A percentile compares a stretch with the other conserved stretches of the same genome.
These are phyloP conservation scores for Ophiocordyceps robertsii DNA, from an alignment of 2,329 filamentous ascomycete genomes.

Conservation along the genomic window DNA sequence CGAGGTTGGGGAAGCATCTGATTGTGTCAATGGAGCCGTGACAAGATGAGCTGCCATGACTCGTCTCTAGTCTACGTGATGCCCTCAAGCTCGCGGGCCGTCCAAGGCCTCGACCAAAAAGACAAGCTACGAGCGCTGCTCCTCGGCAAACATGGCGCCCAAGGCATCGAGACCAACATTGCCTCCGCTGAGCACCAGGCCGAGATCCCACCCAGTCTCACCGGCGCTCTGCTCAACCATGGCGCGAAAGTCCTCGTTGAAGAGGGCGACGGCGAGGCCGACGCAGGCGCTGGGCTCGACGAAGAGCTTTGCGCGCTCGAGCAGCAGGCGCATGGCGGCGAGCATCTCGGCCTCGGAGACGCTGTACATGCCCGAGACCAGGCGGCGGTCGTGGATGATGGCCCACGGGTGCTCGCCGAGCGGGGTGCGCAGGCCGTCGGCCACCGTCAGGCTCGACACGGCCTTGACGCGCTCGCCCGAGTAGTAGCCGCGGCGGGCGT, in stretches of 20 bases:
- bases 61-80: too few species aligned
- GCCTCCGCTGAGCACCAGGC: constrained; percentile 46
- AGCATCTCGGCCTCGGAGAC: constrained; percentile 76
- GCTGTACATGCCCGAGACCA: constrained; percentile 57
- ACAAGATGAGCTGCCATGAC: too few species aligned
- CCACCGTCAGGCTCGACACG: constrained; percentile 70
- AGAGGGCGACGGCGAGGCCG: constrained; percentile 69
- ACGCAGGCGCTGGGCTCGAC: constrained; percentile 83
- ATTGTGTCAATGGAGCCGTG: too few species aligned
- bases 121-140: too few species aligned
- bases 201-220: constrained; percentile 58
- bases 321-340: constrained; percentile 59
- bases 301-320: constrained; percentile 82
- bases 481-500: constrained; percentile 59
- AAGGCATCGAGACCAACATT: constrained; percentile 44
- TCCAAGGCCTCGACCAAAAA: too few species aligned
- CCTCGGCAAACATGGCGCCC: constrained; percentile 30
- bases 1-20: too few species aligned
- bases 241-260: constrained; percentile 67
- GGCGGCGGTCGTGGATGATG: constrained; percentile 57
- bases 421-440: constrained; percentile 77
- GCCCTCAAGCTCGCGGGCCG: too few species aligned
- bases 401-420: constrained; percentile 65
- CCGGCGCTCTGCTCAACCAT: constrained; percentile 60
- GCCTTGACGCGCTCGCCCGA: constrained; percentile 47